Base-by-base conservation (phyloP, 345 rosid genomes). In the Corchorus capsularis region DNA sequence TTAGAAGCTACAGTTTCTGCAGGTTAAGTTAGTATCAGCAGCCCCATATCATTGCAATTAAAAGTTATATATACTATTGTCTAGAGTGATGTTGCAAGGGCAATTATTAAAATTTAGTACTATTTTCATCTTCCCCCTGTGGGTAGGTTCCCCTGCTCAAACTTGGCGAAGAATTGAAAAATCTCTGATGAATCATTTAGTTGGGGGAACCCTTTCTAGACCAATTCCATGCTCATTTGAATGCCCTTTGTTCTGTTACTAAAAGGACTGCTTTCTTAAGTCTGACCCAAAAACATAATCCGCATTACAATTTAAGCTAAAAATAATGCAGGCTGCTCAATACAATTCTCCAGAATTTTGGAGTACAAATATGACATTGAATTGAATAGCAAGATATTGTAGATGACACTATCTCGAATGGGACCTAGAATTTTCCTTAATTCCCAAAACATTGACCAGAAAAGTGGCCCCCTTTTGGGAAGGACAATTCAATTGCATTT, bases 1-100 rank as follows among this genome's bases (percentile, higher is more conserved):
- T 50, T 75, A 79, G 84, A 83, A 77, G 79, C 81, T 53, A 78
- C 75, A 77, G 73, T 79, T 72, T 72, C 73, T 71, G 83, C 80
- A 81, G 86, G 83, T 75, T 75, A 77, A 64, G 71, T 65, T 82
- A 75, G 81, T 57, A 59, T 56, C 66, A 75, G 75, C 73, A 71
- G 80, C 67, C 60, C 75, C 69, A 78, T 81, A 60, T 81, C 64
- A 52, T 74, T 61, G 74, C 71, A 62, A 59, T 77, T 71, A 41
- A 77, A 52, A 63, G 57, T 57, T 34, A 47, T 54, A 64, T 34
- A 47, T 54, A 64, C 73, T 9, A 20, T 63, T 70, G 67, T 71
- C 32, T 71, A 79, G 73, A 56, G 22, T 50, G 45, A 19, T 71
- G 39, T 19, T 56, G 47, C 63, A 60, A 20, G 63, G 69, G 55